Percentiles rank a stretch among this genome's conserved stretches.
phyloP scores from a whole-genome alignment of 176 grass and related monocot species.

The Pontederia paniculata region DNA sequence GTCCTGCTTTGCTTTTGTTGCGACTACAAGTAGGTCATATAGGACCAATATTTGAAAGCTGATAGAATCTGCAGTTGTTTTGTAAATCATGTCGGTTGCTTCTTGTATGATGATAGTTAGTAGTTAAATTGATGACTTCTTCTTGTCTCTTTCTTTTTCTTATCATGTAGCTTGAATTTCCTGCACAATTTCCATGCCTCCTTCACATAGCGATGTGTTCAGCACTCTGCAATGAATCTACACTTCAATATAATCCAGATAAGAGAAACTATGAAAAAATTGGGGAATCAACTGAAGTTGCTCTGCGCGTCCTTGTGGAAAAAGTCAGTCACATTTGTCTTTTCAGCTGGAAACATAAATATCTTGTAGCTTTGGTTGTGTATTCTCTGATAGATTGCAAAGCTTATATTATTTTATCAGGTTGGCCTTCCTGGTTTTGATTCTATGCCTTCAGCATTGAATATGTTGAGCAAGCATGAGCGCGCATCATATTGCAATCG shows the following conservation, averaged over 20 bases:
- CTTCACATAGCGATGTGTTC: slow-evolving; percentile 98
- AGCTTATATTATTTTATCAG: slow-evolving; percentile 29
- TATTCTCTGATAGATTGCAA: not conserved
- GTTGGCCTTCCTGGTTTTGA: slow-evolving; percentile 99
- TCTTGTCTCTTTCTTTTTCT: not conserved
- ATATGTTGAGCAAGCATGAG: slow-evolving; percentile 83
- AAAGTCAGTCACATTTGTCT: slow-evolving; percentile 43
- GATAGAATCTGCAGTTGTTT: not conserved
- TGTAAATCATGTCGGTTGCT: not conserved
- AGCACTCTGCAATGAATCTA: slow-evolving; percentile 94
- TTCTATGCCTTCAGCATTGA: slow-evolving; percentile 94
- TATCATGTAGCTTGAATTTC: slow-evolving; percentile 80
- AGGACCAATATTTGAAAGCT: too few species aligned
- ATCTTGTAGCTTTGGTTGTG: not conserved
- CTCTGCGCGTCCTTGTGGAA: slow-evolving; percentile 86
- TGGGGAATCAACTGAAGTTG: slow-evolving; percentile 97
- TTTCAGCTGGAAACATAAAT: not conserved
- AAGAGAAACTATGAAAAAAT: slow-evolving; percentile 95
- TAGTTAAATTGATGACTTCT: slow-evolving; percentile 5
- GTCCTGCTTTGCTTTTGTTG: slow-evolving; percentile 14
- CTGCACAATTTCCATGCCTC: slow-evolving; percentile 90
- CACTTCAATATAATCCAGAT: slow-evolving; percentile 92
- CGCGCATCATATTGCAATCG: slow-evolving; percentile 93
- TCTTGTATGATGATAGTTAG: not conserved
- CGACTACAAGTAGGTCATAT: not conserved